Evolutionary conservation across 1,139 yeast species (phyloP).

Genomic region (Blastobotrys aristatus): DNA sequence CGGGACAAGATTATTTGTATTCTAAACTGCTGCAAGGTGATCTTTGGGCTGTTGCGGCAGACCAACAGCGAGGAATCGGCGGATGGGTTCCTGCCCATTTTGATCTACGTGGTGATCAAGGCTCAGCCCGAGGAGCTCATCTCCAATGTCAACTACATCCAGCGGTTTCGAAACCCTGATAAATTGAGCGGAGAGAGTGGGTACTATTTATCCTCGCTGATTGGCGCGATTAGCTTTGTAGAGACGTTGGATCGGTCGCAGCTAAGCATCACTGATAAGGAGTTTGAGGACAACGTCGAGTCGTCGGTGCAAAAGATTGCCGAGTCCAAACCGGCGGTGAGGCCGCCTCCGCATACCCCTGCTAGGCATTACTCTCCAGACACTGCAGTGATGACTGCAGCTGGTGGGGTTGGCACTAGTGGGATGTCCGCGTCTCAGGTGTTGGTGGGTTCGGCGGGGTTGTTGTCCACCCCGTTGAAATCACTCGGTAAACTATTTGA

Average conservation of each 20-base stretch:
- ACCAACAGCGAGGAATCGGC: constrained; percentile 74
- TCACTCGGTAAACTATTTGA: constrained; percentile 33
- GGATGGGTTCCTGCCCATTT: constrained; percentile 82
- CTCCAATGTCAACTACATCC: constrained; percentile 80
- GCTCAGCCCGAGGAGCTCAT: constrained; percentile 58
- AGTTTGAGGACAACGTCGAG: constrained; percentile 45
- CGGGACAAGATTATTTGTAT: constrained; percentile 91
- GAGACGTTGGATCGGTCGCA: constrained; percentile 53
- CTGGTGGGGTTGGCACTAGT: too few species aligned
- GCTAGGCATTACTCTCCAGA: constrained; percentile 16
- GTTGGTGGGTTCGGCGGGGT: constrained; percentile 35
- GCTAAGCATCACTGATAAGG: constrained; percentile 58
- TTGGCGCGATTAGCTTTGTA: constrained; percentile 78
- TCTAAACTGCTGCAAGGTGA: constrained; percentile 85
- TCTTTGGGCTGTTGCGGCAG: constrained; percentile 77
- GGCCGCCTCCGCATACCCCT: constrained; percentile 28
- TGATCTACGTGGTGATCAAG: constrained; percentile 72
- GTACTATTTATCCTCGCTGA: constrained; percentile 79
- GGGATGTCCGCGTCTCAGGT: constrained; percentile 33
- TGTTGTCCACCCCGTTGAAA: constrained; percentile 35
- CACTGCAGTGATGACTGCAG: background rate
- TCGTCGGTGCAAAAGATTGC: constrained; percentile 31
- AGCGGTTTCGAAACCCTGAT: constrained; percentile 69
- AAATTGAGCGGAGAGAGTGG: constrained; percentile 84
- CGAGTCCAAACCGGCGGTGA: constrained; percentile 19